phyloP scores from a whole-genome alignment of 495 filamentous ascomycete genomes.

The Neurospora discreta region DNA sequence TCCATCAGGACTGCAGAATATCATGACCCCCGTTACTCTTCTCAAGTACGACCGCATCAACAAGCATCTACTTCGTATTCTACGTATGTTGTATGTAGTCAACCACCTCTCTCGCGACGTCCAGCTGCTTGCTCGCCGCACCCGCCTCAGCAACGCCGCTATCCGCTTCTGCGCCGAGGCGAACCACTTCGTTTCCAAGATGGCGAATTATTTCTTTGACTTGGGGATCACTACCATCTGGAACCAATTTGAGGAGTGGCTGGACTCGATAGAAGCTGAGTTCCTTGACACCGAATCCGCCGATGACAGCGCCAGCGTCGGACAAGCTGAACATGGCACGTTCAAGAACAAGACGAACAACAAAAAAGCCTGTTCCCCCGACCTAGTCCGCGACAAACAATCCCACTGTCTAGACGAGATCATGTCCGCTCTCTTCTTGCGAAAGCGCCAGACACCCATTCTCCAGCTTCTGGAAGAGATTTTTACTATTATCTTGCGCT shows the following conservation, averaged over 20 bases:
- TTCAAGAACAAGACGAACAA: constrained; percentile 7
- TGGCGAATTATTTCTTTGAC: constrained; percentile 68
- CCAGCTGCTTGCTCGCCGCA: constrained; percentile 3
- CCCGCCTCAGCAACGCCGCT: constrained; percentile 27
- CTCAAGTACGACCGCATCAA: constrained; percentile 78
- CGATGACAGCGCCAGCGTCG: constrained; percentile 29
- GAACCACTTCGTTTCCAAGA: constrained; percentile 59
- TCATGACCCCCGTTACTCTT: constrained; percentile 58
- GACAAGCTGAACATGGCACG: constrained; percentile 44
- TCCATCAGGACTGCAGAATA: constrained; percentile 54
- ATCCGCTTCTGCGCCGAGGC: constrained; percentile 63
- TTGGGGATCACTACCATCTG: constrained; percentile 61
- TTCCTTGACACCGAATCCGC: constrained; percentile 23
- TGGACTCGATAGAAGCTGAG: constrained; percentile 51
- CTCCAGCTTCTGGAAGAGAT: constrained; percentile 68
- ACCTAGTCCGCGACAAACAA: constrained; percentile 56
- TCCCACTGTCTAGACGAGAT: constrained; percentile 70
- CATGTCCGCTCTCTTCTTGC: constrained; percentile 59
- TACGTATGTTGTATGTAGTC: constrained; percentile 71
- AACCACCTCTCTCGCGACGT: constrained; percentile 52
- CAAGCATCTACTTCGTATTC: constrained; percentile 60
- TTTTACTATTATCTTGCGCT: constrained; percentile 58
- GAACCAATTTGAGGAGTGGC: constrained; percentile 52
- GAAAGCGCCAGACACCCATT: constrained; percentile 57
- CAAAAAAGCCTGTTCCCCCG: constrained; percentile 39